phyloP scores from a whole-genome alignment of 2,329 filamentous ascomycete genomes.

The Clonostachys rosea region DNA sequence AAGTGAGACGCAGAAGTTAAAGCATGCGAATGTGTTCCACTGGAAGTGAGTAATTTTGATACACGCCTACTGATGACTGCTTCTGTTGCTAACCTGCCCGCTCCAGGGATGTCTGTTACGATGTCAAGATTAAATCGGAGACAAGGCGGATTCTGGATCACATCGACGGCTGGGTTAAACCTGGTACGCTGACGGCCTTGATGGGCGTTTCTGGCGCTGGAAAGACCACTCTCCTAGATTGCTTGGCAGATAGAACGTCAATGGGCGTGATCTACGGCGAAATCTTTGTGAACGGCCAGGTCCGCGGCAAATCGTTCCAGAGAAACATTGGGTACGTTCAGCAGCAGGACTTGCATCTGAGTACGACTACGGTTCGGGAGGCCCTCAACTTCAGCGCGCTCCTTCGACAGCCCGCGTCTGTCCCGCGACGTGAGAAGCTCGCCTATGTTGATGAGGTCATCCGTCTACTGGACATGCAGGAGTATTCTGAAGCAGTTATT shows the following conservation, averaged over 20 bases:
- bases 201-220: conserved; percentile 51
- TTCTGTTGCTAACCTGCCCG: conserved; percentile 45
- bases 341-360: conserved; percentile 47
- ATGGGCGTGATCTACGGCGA: conserved; percentile 65
- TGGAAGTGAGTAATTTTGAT: conserved; percentile 41
- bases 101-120: conserved; percentile 58
- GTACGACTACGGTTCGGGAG: conserved; percentile 56
- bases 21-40: conserved; percentile 48
- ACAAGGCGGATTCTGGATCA: conserved; percentile 60
- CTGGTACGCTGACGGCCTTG: conserved; percentile 76
- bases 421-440: conserved; percentile 72
- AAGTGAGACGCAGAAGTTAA: conserved; percentile 40
- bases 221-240: conserved; percentile 59
- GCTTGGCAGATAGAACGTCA: conserved; percentile 60
- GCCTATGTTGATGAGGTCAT: conserved; percentile 50
- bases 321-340: conserved; percentile 66
- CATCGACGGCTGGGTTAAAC: conserved; percentile 83
- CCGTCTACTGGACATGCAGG: conserved; percentile 43
- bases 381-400: conserved; percentile 82
- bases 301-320: conserved; percentile 62
- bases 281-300: conserved; percentile 62
- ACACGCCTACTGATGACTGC: conserved; percentile 44
- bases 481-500: conserved; percentile 48
- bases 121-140: conserved; percentile 63
- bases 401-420: conserved; percentile 73